Percentiles rank a stretch among this genome's conserved stretches.
phyloP scores from a whole-genome alignment of 306 rosid genomes.

The Trifolium pratense region DNA sequence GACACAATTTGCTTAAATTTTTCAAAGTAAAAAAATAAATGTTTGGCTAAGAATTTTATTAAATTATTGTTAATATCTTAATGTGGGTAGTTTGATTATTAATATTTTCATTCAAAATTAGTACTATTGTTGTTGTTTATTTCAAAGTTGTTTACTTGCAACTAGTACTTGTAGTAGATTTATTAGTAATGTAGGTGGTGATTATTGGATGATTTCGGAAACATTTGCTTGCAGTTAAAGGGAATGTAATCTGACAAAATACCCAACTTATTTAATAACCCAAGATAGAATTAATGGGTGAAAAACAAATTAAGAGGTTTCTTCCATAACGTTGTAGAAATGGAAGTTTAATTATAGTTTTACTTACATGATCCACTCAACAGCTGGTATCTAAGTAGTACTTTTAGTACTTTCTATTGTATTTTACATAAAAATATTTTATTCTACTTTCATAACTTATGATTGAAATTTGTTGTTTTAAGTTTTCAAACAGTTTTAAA shows the following conservation, averaged over 20 bases:
- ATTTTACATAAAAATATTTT: neutral
- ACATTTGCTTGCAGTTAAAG: slow-evolving; percentile 34
- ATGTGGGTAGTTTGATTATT: slow-evolving; percentile 10
- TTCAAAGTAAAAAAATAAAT: neutral
- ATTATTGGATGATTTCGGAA: neutral
- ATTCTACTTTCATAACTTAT: neutral
- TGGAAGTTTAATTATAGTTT: neutral
- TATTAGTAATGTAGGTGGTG: neutral
- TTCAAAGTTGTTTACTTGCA: neutral
- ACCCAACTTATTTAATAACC: slow-evolving; percentile 13
- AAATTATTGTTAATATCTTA: neutral
- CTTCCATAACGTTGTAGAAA: neutral
- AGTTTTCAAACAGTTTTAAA: too few species aligned
- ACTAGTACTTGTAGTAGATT: neutral
- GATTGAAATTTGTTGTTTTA: too few species aligned
- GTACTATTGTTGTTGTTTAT: neutral
- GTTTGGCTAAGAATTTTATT: neutral
- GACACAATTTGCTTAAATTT: too few species aligned
- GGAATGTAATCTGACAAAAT: slow-evolving; percentile 25
- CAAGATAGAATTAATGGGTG: neutral
- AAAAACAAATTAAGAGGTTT: neutral
- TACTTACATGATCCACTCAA: neutral
- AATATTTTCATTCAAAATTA: neutral
- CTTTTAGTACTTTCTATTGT: neutral
- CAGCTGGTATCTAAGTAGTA: neutral